Base-by-base conservation (phyloP, 2,329 filamentous ascomycete species). In the Diaporthe helianthi region DNA sequence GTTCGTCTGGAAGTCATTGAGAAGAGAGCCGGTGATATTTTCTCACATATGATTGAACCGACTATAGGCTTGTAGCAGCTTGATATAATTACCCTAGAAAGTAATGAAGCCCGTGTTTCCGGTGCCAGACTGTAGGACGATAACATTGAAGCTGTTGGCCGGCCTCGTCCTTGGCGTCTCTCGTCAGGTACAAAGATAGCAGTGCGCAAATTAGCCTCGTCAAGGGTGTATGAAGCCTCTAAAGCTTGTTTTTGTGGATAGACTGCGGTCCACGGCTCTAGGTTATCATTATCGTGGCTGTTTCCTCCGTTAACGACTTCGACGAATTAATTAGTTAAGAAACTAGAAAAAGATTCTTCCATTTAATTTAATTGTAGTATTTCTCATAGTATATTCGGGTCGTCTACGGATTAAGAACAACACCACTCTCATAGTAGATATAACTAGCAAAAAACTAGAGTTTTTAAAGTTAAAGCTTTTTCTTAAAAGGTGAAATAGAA, bases 1-100 rank as follows among this genome's bases (percentile, higher is more conserved):
- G 26, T 67, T 60, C n/a, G 24, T 26, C 31, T 67, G 65, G 53
- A 36, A 33, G 17, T 67, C 65, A 19, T 55, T 29, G 6, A 60
- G 52, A 7, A 46, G n/a, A 8, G 31, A 44, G n/a, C 65, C 65
- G 13, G 65, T 41, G 6, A 67, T 60, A 8, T 67, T 67, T 4
- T 58, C 36, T 52, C 52, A 67, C n/a, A 67, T 52, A 2, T 52
- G 65, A 24, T 67, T 54, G 17, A 54, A 53, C 12, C 54, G 54
- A 2, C 22, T 36, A 13, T 58, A 24, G 19, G 19, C 41, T 13
- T 53, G 41, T 1, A 67, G 52, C 4, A 67, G 65, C 29, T 67
- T 67, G 65, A 53, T 44, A 3, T 55, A 46, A 22, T 67, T 67
- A 1, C 51, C 53, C 17, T 54, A n/a, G n/a, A 67, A 67, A n/a